These are phyloP conservation scores for Geranomyces variabilis DNA, from an alignment of 192 early-diverging fungal genomes.

Conservation along the genomic window DNA sequence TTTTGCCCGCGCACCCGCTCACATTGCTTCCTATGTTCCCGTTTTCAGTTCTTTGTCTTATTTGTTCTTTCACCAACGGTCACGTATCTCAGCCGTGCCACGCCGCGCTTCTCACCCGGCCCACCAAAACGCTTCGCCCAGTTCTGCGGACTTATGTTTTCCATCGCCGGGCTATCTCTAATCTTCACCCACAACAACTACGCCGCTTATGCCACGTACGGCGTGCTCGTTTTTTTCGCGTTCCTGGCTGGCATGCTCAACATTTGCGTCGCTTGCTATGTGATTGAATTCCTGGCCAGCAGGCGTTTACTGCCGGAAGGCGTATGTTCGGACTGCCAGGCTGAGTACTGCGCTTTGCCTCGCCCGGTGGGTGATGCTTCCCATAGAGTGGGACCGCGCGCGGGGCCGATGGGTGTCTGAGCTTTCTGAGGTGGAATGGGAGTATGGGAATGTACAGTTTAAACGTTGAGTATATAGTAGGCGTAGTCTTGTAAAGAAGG, in stretches of 20 bases:
- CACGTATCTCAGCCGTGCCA: not conserved
- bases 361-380: too few relatives aligned
- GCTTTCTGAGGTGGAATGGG: too few relatives aligned
- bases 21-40: not conserved
- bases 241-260: not conserved
- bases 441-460: too few relatives aligned
- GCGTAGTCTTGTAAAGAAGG: too few relatives aligned
- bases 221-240: not conserved
- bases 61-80: constrained; percentile 6
- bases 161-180: not conserved
- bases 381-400: too few relatives aligned
- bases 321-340: not conserved
- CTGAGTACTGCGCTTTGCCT: not conserved
- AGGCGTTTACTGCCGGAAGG: not conserved
- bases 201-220: constrained; percentile 1
- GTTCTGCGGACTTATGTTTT: constrained; percentile 1
- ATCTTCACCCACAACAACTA: constrained; percentile 2
- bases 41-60: not conserved
- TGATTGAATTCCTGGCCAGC: not conserved
- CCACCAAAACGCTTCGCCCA: constrained; percentile 11
- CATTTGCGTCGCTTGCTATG: constrained; percentile 7
- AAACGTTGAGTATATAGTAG: too few relatives aligned
- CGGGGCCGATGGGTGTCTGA: too few relatives aligned
- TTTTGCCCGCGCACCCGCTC: not conserved
- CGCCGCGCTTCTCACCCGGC: constrained; percentile 4